Evolutionary conservation across 805 yeast genomes (phyloP), one percentile per base, ranked within the genome.

Genomic region (Barnettozyma californica): DNA sequence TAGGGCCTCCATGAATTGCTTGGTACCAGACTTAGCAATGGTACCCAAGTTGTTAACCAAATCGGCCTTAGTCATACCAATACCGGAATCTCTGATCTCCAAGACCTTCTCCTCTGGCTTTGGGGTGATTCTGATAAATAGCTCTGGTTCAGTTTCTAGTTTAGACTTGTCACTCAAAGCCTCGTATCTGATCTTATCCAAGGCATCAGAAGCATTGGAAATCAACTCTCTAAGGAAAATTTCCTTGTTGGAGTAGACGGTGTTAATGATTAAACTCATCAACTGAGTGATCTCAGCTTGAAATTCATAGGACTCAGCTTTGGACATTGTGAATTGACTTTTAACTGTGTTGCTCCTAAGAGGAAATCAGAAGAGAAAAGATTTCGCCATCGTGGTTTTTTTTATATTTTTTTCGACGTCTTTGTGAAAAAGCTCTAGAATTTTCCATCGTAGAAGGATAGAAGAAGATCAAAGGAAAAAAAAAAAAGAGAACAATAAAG

Each of bases 221-320:
- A 94, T 88, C 78, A 94, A 81, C 74, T 94, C 99, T 87, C 99
- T 92, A 68, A 94, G 78, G 84, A 94, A 94, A 65, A 94, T 94
- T 75, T 94, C 99, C 80, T 94, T 94, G 85, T 94, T 94, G 47
- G 99, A 94, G 77, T 94, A 94, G 66, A 94, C 99, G 50, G 99
- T 94, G 89, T 94, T 94, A 78, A 94, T 94, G 90, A 94, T 89
- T 81, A 94, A 84, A 74, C 97, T 89, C 98, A 94, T 86, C 83
- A 94, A 81, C 95, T 94, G 99, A 85, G 98, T 89, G 75, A 94
- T 94, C 90, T 94, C 99, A 82, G 99, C 99, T 75, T 95, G 97
- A 76, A 94, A 94, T 80, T 92, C 98, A 70, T 81, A 88, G 51
- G 95, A 84, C 79, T 87, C 95, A 67, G 81, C 48, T 57, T 54